Evolutionary conservation across 2,329 filamentous ascomycete genomes (phyloP), one percentile per base, ranked within the genome.

Genomic region (Sporothrix dimorphospora): DNA sequence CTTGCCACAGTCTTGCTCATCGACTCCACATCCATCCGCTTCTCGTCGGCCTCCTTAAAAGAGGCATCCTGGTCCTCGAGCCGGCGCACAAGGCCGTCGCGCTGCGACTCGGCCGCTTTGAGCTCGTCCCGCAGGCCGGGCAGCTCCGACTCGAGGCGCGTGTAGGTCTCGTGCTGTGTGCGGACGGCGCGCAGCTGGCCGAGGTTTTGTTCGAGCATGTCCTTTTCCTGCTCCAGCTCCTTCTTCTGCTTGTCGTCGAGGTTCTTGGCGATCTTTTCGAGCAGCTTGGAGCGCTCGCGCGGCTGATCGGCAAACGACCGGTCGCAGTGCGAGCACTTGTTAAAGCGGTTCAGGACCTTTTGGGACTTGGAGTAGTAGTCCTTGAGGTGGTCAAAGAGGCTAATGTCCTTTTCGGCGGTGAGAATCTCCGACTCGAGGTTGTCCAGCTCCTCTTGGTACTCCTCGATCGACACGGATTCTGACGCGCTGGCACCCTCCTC

Each of bases 281-380:
- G 82, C 73, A 97, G 85, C 69, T 84, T 88, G n/a, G 86, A 89
- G 75, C 87, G 90, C 77, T 87, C 88, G 42, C 81, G 86, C 76
- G 84, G 83, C 77, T 85, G 78, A 27, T 89, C 88, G 80, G 84
- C 83, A 79, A 97, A 94, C 4, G 85, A 81, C 70, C 94, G 88
- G 57, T 88, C 86, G 78, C 95, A 98, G 27, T 96, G 88, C 45
- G 89, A 87, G 79, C 95, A 98, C 59, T 87, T 87, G 76, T 93
- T 92, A 70, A 92, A 88, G 45, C 89, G 84, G 71, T 91, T 86
- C 12, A 92, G 87, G 27, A 85, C 86, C 47, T 88, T 85, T 68
- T 93, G 83, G 77, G 91, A 94, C 69, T 89, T 88, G 59, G 83
- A 83, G 79, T 92, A 94, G 79, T 93, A 97, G 16, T 91, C 86